Conservation (phyloP, 148 eudicot genomes). For the Nepenthes mirabilis region DNA sequence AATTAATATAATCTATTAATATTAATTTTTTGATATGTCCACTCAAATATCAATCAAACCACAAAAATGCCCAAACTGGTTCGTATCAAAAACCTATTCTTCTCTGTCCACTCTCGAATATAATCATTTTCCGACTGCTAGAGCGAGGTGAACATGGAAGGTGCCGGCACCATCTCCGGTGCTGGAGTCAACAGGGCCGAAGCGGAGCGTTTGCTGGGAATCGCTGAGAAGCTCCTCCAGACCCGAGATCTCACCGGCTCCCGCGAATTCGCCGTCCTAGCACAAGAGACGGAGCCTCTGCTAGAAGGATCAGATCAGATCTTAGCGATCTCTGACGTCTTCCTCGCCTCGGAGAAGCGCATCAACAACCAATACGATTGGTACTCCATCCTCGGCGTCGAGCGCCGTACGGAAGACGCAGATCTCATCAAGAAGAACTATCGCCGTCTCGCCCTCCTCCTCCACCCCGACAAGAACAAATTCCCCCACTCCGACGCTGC, state of each 20-base stretch:
- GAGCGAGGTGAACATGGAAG: background rate
- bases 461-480: constrained; percentile 76
- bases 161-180: constrained; percentile 2
- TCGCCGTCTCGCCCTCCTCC: constrained; percentile 61
- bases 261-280: constrained; percentile 64
- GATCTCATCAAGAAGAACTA: constrained; percentile 54
- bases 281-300: constrained; percentile 66
- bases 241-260: constrained; percentile 47
- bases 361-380: constrained; percentile 40
- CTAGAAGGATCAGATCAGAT: constrained; percentile 73
- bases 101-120: too few species aligned
- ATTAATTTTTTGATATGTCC: too few species aligned
- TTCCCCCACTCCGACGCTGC: constrained; percentile 53
- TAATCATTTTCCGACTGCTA: too few species aligned
- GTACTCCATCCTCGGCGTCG: constrained; percentile 59
- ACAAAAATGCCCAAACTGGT: too few species aligned
- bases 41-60: too few species aligned
- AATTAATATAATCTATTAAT: too few species aligned
- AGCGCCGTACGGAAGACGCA: constrained; percentile 25
- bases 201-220: constrained; percentile 51
- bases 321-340: constrained; percentile 65
- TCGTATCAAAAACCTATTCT: too few species aligned
- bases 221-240: constrained; percentile 69
- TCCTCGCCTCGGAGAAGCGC: constrained; percentile 49
- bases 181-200: constrained; percentile 26